These are phyloP conservation scores for Laburnicola sp. DNA, from an alignment of 2,329 filamentous ascomycete species.

Conservation along the genomic window DNA sequence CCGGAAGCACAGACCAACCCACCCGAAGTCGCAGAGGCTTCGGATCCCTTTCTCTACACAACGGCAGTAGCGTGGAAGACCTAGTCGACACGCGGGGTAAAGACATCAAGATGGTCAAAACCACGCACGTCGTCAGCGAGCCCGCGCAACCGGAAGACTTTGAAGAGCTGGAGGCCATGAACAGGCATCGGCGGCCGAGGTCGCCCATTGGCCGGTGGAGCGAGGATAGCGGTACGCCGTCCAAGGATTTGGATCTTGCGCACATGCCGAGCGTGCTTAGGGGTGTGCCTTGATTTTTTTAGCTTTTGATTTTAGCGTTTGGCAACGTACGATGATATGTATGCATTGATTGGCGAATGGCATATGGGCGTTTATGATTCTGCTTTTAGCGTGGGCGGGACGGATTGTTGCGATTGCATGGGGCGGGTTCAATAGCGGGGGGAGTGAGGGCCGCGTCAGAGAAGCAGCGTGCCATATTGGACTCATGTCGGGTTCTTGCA, in stretches of 20 bases:
- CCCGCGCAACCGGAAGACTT: constrained; percentile 38
- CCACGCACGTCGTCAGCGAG: constrained; percentile 39
- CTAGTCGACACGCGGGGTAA: constrained; percentile 26
- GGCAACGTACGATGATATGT: too few relatives aligned
- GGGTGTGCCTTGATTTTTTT: too few relatives aligned
- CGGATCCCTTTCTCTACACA: constrained; percentile 22
- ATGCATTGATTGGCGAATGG: too few relatives aligned
- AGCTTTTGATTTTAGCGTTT: too few relatives aligned
- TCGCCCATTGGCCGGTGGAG: constrained; percentile 39
- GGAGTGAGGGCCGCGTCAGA: too few relatives aligned
- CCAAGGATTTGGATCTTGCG: constrained; percentile 21
- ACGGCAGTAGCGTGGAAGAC: constrained; percentile 35
- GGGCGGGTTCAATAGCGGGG: too few relatives aligned
- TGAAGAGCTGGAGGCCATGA: constrained; percentile 38
- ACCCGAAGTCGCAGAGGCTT: constrained; percentile 18
- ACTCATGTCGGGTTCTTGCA: too few relatives aligned
- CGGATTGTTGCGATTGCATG: too few relatives aligned
- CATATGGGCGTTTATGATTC: too few relatives aligned
- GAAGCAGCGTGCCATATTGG: too few relatives aligned
- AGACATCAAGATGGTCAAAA: constrained; percentile 43
- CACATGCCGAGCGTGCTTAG: constrained; percentile 16
- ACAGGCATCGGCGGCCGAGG: constrained; percentile 27
- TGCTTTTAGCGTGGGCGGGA: too few relatives aligned
- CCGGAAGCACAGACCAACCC: constrained; percentile 13
- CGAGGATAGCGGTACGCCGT: constrained; percentile 26